Evolutionary conservation across 768 basidiomycete species (phyloP).

Genomic region (Lentinula boryana): DNA sequence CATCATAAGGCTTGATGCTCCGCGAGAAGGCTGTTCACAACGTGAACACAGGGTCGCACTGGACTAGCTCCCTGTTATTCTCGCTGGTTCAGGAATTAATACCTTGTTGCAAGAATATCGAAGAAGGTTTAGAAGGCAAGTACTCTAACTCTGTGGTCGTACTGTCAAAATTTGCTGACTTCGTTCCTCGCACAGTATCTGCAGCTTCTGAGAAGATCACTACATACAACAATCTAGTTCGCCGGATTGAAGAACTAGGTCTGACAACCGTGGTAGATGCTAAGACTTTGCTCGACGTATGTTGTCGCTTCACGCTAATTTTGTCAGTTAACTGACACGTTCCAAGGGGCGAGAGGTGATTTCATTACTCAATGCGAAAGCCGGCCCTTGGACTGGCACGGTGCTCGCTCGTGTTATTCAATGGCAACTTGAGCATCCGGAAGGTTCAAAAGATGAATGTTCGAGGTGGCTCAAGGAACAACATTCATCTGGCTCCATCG

Average conservation of each 20-base stretch:
- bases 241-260: conserved; percentile 53
- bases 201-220: conserved; percentile 41
- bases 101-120: conserved; percentile 37
- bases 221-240: conserved; percentile 61
- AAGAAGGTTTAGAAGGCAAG: conserved; percentile 41
- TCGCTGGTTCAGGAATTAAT: conserved; percentile 69
- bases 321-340: background rate
- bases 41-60: conserved; percentile 52
- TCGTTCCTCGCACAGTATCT: conserved; percentile 26
- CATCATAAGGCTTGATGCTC: conserved; percentile 52
- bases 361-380: conserved; percentile 44
- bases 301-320: conserved; percentile 20
- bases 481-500: conserved; percentile 39
- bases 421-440: conserved; percentile 84
- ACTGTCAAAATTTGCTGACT: conserved; percentile 8
- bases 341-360: conserved; percentile 68
- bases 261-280: conserved; percentile 59
- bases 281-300: conserved; percentile 73
- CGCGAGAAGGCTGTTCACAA: conserved; percentile 66
- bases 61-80: conserved; percentile 70
- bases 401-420: conserved; percentile 62
- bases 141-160: conserved; percentile 7
- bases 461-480: conserved; percentile 61
- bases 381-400: conserved; percentile 67
- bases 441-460: conserved; percentile 61